phyloP scores from a whole-genome alignment of 257 asterid species.

The Przewalskia tangutica region DNA sequence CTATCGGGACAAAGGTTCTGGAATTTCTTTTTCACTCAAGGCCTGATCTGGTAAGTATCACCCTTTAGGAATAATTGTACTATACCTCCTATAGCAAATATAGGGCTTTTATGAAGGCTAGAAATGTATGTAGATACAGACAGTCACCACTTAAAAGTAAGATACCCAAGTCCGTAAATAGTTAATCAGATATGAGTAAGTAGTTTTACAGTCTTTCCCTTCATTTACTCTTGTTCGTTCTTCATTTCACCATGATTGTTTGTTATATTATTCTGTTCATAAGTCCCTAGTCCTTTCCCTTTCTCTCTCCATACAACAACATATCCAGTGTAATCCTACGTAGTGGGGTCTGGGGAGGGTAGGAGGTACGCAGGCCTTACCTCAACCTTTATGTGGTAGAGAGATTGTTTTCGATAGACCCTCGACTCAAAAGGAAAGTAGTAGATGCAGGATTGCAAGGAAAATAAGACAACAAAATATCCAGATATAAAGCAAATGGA shows the following conservation, averaged over 20 bases:
- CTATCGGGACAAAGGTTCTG: conserved; percentile 83
- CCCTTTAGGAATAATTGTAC: background rate
- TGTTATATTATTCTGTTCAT: background rate
- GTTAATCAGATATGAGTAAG: background rate
- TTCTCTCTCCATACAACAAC: background rate
- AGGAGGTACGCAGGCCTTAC: no score
- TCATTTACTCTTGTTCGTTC: background rate
- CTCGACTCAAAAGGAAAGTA: no score
- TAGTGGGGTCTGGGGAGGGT: no score
- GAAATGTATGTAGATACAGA: background rate
- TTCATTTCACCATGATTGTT: background rate
- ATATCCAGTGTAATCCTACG: no score
- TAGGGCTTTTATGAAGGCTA: background rate
- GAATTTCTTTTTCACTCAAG: conserved; percentile 92
- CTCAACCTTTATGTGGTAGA: no score
- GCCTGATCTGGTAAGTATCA: conserved; percentile 75
- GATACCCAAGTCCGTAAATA: background rate
- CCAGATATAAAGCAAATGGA: no score
- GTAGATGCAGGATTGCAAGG: no score
- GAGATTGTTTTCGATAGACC: no score
- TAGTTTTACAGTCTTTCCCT: background rate
- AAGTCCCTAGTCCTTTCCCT: background rate
- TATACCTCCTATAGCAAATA: background rate
- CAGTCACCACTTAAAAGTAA: background rate
- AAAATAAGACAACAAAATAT: no score